Base-by-base conservation (phyloP, 2,329 filamentous ascomycete genomes). In the Fusarium sacchari region DNA sequence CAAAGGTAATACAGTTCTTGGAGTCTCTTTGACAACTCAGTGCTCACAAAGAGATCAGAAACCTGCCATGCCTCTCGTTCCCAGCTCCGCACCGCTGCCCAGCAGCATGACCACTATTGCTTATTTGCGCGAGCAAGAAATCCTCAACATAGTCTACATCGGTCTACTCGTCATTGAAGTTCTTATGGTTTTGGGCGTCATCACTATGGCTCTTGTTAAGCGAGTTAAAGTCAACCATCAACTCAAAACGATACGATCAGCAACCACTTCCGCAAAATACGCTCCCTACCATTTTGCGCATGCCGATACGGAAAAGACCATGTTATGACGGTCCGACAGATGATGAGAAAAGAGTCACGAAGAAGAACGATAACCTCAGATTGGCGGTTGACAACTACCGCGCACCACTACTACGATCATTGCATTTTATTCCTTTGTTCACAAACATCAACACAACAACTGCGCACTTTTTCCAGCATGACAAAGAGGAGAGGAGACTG, bases 121-220 rank as follows among this genome's bases (percentile, higher is more conserved):
- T 46, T 71, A 78, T 78, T 69, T 73, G 77, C 73, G 64, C 63
- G 69, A 76, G 78, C 55, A 80, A 73, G 68, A 77, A 57, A 80
- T 86, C 39, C 79, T 87, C 52, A 86, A 87, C 80, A 79, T 81
- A 39, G 75, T 87, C 53, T 87, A 86, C 84, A 81, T 87, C 53
- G 82, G 83, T 44, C 81, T 87, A n/a, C 77, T 87, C 44, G 81
- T 81, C 24, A 73, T 87, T 40, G 84, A 87, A 71, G 82, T 84
- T 24, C 65, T 85, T 47, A 83, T 87, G 80, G 82, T 87, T 7
- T 65, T 84, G 36, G 80, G 81, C 15, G 83, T 86, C 18, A 80
- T 79, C 30, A 71, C 80, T 13, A 78, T 79, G 61, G 77, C 77
- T 59, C 70, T 80, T 43, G 64, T 80, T 26, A 81, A 80, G 68